A percentile compares a stretch with the other conserved stretches of the same genome.
phyloP scores from a whole-genome alignment of 2,329 filamentous ascomycete genomes.

The Paraphaeosphaeria minitans region DNA sequence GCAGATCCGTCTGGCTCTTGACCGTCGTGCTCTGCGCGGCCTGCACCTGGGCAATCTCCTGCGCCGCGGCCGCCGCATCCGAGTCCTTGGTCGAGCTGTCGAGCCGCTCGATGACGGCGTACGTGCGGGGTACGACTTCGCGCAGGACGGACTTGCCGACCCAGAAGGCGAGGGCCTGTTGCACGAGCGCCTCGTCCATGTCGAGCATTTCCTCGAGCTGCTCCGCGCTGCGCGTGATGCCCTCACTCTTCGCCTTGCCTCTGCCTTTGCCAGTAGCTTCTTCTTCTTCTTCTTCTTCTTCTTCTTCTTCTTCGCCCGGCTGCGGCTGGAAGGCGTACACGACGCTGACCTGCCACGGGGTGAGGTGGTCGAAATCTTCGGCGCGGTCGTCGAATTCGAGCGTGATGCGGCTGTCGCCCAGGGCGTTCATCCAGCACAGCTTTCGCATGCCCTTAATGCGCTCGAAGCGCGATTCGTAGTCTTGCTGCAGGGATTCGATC shows the following conservation, averaged over 20 bases:
- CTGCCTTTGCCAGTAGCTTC: constrained; percentile 20
- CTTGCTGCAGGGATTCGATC: constrained; percentile 65
- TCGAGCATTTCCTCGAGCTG: constrained; percentile 62
- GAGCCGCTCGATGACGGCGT: constrained; percentile 68
- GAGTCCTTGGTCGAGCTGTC: constrained; percentile 30
- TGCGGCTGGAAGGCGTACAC: constrained; percentile 66
- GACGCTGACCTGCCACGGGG: constrained; percentile 86
- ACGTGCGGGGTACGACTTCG: constrained; percentile 55
- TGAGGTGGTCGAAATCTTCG: constrained; percentile 73
- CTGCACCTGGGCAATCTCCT: constrained; percentile 44
- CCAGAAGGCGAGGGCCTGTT: constrained; percentile 73
- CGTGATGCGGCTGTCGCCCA: constrained; percentile 80
- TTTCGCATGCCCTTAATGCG: constrained; percentile 81
- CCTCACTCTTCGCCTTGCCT: constrained; percentile 22
- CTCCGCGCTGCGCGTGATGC: constrained; percentile 47
- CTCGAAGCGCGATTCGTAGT: constrained; percentile 78
- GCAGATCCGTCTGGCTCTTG: constrained; percentile 60
- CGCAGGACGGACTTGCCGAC: constrained; percentile 69
- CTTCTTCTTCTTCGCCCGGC: constrained; percentile 43
- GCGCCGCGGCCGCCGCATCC: constrained; percentile 45
- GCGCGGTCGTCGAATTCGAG: constrained; percentile 82
- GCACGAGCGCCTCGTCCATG: constrained; percentile 76
- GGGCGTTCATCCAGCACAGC: constrained; percentile 82
- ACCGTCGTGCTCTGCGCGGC: constrained; percentile 55
- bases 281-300: no score